Evolutionary conservation across 768 basidiomycete species (phyloP).

Genomic region (Clitopilus hobsonii): DNA sequence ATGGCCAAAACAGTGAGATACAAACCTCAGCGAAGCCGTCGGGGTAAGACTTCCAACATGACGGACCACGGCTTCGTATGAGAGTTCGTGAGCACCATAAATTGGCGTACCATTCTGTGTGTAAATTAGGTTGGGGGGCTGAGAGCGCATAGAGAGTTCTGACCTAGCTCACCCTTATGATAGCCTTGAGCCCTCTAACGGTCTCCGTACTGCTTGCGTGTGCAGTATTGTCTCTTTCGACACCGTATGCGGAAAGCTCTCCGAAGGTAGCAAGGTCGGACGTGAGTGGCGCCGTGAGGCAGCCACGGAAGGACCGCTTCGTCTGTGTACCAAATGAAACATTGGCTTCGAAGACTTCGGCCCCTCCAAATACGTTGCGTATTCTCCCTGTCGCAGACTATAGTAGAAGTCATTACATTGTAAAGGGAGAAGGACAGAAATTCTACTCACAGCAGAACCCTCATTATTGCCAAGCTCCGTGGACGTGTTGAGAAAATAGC

Average conservation of each 20-base stretch:
- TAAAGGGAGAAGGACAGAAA: not conserved
- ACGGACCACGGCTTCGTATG: conserved; percentile 79
- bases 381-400: conserved; percentile 76
- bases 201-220: conserved; percentile 72
- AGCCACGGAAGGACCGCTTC: conserved; percentile 72
- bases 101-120: conserved; percentile 30
- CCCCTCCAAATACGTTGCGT: conserved; percentile 88
- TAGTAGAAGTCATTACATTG: conserved; percentile 1
- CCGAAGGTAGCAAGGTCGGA: conserved; percentile 61
- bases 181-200: conserved; percentile 58
- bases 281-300: conserved; percentile 58
- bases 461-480: conserved; percentile 94
- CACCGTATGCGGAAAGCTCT: conserved; percentile 65
- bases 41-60: conserved; percentile 69
- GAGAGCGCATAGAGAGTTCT: conserved; percentile 22
- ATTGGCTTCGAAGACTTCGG: conserved; percentile 82
- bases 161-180: conserved; percentile 72
- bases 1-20: conserved; percentile 2
- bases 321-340: conserved; percentile 86
- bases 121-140: conserved; percentile 13
- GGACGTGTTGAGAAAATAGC: conserved; percentile 73
- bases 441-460: conserved; percentile 75
- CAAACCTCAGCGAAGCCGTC: conserved; percentile 78
- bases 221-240: conserved; percentile 75
- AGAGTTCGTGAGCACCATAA: conserved; percentile 65